Base-by-base conservation (phyloP, 2,329 filamentous ascomycete species). In the Fonsecaea pugnacius region DNA sequence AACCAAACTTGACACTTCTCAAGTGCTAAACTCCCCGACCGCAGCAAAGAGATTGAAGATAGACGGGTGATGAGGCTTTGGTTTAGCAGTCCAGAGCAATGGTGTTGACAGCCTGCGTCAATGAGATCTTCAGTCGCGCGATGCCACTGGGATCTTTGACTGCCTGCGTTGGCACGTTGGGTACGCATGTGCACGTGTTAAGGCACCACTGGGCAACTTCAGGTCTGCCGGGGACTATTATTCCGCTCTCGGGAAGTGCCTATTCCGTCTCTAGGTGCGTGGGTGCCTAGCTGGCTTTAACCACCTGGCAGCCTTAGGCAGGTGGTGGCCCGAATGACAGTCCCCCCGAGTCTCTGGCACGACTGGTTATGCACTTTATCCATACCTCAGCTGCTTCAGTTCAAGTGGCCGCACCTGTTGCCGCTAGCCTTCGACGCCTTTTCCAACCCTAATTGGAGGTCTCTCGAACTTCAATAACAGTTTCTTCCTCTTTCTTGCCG, bases 371-470 rank as follows among this genome's bases (percentile, higher is more conserved):
- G 27, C 27, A 30, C 27, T 30, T 30, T 30, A 30, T 30, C 4
- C 27, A 30, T 6, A 30, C 27, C 27, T 30, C 27, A 30, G 27
- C 27, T 30, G 27, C 27, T 30, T 30, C 27, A 38, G 21, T 30
- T 36, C 38, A 43, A 43, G 38, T 43, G 38, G 16, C 38, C 21
- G 43, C 43, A 24, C 38, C n/a, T 18, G 38, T 18, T 16, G 16
- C 38, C 21, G 43, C 43, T 24, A 48, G 43, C 21, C 14, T 12
- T 52, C 57, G 46, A 36, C 32, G 52, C 43, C 43, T 27, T 24
- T 14, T n/a, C 18, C 57, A 59, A 59, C 57, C 52, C n/a, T 27
- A 59, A 59, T 52, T 30, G 4, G 46, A 59, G 24, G 32, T 59
- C 57, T 59, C 43, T 52, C 57, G 21, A 48, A 59, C 16, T 3